These are phyloP conservation scores for Acer negundo DNA, from an alignment of 345 rosid genomes.

Conservation along the genomic window DNA sequence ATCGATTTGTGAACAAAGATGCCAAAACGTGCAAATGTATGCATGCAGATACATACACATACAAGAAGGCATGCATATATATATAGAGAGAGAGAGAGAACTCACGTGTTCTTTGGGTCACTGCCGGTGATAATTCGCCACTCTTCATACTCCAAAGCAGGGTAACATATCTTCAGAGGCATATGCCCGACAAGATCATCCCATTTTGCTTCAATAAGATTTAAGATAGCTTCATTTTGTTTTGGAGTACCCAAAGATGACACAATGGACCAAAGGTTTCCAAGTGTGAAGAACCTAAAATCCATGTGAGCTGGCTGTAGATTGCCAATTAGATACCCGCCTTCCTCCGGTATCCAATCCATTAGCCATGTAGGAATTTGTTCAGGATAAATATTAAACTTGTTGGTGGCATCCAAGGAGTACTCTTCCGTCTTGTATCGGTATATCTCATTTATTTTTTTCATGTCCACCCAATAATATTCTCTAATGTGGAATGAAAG, in stretches of 20 bases:
- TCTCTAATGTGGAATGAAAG: slow-evolving; percentile 88
- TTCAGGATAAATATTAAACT: slow-evolving; percentile 89
- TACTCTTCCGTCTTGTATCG: slow-evolving; percentile 92
- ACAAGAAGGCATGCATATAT: not conserved
- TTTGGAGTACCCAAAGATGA: slow-evolving; percentile 79
- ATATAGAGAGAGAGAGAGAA: slow-evolving; percentile 2
- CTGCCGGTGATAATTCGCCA: slow-evolving; percentile 97
- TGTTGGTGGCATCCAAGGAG: slow-evolving; percentile 79
- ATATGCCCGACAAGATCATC: slow-evolving; percentile 73
- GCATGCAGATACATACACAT: not conserved
- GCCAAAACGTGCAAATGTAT: not conserved
- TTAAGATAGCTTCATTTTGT: slow-evolving; percentile 71
- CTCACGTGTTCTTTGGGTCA: slow-evolving; percentile 96
- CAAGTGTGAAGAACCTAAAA: slow-evolving; percentile 82
- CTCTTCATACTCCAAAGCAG: slow-evolving; percentile 83
- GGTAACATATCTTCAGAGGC: slow-evolving; percentile 94
- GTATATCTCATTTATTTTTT: slow-evolving; percentile 84
- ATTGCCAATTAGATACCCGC: slow-evolving; percentile 80
- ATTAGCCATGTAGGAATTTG: slow-evolving; percentile 88
- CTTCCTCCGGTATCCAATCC: slow-evolving; percentile 88
- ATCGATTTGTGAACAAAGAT: not conserved
- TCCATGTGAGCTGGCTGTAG: slow-evolving; percentile 91
- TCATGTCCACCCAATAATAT: slow-evolving; percentile 87
- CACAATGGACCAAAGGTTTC: slow-evolving; percentile 82
- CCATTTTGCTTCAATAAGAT: slow-evolving; percentile 80